Percentiles rank a stretch among this genome's conserved stretches.
phyloP scores from a whole-genome alignment of 306 rosid genomes.

The Vigna nakashimae region DNA sequence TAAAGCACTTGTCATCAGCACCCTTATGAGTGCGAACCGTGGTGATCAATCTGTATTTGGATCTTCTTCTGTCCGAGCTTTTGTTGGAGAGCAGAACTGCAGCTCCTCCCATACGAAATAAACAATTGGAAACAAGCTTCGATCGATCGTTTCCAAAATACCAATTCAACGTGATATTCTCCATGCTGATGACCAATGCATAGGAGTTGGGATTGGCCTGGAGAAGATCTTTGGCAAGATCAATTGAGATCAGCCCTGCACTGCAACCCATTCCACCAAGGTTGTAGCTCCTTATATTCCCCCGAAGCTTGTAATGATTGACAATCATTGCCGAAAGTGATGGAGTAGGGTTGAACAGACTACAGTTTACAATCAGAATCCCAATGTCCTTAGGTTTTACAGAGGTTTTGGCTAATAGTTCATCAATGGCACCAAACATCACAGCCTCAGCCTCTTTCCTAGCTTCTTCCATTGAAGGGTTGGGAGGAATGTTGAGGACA shows the following conservation, averaged over 20 bases:
- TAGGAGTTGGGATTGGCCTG: conserved; percentile 88
- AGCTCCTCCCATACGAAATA: conserved; percentile 94
- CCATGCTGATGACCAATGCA: conserved; percentile 89
- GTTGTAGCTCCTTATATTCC: conserved; percentile 77
- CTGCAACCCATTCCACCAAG: conserved; percentile 98
- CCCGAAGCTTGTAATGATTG: conserved; percentile 90
- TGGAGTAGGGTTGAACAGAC: conserved; percentile 90
- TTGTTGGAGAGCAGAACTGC: conserved; percentile 82
- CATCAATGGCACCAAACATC: conserved; percentile 92
- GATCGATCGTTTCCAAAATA: conserved; percentile 91
- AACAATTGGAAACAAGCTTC: conserved; percentile 85
- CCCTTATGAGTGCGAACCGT: conserved; percentile 91
- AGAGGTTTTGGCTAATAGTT: conserved; percentile 70
- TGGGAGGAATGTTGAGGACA: conserved; percentile 88
- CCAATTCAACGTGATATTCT: conserved; percentile 95
- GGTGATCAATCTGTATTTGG: conserved; percentile 72
- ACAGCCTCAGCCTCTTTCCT: conserved; percentile 88
- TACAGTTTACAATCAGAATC: conserved; percentile 85
- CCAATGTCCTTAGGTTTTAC: conserved; percentile 90
- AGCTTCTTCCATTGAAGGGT: conserved; percentile 90
- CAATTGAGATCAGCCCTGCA: conserved; percentile 87
- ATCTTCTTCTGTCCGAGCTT: conserved; percentile 77
- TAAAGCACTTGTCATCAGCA: conserved; percentile 84
- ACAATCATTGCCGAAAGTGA: conserved; percentile 92
- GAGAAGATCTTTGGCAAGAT: conserved; percentile 89